A percentile compares a stretch with the other conserved stretches of the same genome.
Conservation (phyloP, 192 early-diverging fungal genomes). For the Backusella mclennaniae region DNA sequence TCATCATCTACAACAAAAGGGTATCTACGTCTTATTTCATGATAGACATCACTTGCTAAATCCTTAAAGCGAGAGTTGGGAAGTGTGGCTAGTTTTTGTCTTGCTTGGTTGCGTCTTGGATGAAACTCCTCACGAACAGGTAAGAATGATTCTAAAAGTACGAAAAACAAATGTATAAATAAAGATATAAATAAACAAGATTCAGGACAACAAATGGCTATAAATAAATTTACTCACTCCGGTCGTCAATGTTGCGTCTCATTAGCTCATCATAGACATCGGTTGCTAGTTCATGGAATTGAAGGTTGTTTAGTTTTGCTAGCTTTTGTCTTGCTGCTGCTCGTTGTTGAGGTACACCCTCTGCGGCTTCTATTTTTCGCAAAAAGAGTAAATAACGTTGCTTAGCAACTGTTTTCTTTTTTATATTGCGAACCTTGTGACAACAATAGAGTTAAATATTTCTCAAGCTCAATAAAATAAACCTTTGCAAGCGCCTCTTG, state of each 20-base stretch:
- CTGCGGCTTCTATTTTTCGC: constrained; percentile 26
- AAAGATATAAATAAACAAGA: constrained; percentile 10
- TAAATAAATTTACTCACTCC: constrained; percentile 47
- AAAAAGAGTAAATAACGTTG: constrained; percentile 10
- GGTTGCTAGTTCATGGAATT: constrained; percentile 92
- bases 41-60: constrained; percentile 86
- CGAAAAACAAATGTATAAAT: background rate
- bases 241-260: constrained; percentile 55
- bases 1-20: constrained; percentile 35
- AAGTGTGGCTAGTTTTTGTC: constrained; percentile 94
- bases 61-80: constrained; percentile 86
- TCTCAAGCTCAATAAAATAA: constrained; percentile 31
- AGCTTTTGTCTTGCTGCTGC: constrained; percentile 72
- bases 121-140: constrained; percentile 87
- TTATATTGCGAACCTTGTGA: constrained; percentile 30
- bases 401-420: background rate
- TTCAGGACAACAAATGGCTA: background rate
- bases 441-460: constrained; percentile 21
- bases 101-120: constrained; percentile 93
- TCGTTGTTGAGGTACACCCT: constrained; percentile 37
- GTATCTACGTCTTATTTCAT: constrained; percentile 66
- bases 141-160: constrained; percentile 70
- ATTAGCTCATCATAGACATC: constrained; percentile 96
- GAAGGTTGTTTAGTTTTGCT: constrained; percentile 68
- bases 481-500: constrained; percentile 13